A percentile compares a stretch with the other conserved stretches of the same genome.
Conservation (phyloP, 2,329 filamentous ascomycete genomes). For the Colletotrichum tanaceti region DNA sequence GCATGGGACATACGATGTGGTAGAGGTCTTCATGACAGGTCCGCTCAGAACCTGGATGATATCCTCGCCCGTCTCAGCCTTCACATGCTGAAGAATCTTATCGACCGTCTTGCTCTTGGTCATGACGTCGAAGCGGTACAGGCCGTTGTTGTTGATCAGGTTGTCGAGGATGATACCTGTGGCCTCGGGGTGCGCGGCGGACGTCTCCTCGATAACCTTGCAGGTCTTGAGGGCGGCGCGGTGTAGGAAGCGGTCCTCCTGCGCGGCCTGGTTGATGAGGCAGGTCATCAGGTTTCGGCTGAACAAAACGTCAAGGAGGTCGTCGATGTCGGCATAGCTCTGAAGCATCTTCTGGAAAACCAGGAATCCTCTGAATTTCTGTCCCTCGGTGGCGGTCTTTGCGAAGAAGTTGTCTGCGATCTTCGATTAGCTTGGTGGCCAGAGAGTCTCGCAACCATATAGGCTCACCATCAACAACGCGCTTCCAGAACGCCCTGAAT, state of each 20-base stretch:
- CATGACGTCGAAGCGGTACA: conserved; percentile 84
- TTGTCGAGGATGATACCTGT: conserved; percentile 71
- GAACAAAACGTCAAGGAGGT: conserved; percentile 72
- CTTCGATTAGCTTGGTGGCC: conserved; percentile 43
- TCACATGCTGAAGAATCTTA: conserved; percentile 72
- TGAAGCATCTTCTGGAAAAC: conserved; percentile 82
- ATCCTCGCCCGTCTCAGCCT: conserved; percentile 65
- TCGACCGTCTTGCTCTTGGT: conserved; percentile 90
- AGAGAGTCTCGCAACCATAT: neutral
- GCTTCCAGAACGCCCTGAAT: conserved; percentile 85
- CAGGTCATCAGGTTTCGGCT: conserved; percentile 85
- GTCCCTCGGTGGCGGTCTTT: conserved; percentile 82
- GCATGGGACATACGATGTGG: conserved; percentile 46
- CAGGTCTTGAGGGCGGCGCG: conserved; percentile 80
- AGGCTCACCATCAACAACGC: conserved; percentile 83
- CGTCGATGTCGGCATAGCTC: conserved; percentile 52
- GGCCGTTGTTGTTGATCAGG: conserved; percentile 76
- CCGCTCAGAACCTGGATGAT: conserved; percentile 58
- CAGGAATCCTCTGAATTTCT: conserved; percentile 92
- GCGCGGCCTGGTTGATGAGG: conserved; percentile 83
- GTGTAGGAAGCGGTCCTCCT: conserved; percentile 82
- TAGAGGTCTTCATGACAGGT: conserved; percentile 42
- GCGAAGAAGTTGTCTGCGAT: conserved; percentile 82
- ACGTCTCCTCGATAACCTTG: conserved; percentile 75
- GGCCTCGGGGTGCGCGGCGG: conserved; percentile 69